phyloP scores from a whole-genome alignment of 202 grass and related monocot species.

The Bolboschoenoplectus hybrid region DNA sequence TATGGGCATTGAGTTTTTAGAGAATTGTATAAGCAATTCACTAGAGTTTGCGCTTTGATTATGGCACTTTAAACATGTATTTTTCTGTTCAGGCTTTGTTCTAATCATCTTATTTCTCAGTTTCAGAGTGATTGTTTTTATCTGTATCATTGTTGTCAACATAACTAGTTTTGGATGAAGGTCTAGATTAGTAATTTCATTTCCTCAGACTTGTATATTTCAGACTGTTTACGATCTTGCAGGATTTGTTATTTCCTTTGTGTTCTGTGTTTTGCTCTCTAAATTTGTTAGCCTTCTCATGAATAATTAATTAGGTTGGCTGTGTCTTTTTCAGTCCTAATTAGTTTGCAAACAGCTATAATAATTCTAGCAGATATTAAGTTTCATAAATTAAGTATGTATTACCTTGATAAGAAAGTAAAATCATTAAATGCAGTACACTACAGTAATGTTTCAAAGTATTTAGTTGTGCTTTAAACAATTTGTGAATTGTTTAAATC shows the following conservation, averaged over 20 bases:
- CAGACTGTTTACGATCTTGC: not conserved
- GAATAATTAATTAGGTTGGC: not conserved
- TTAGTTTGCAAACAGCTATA: not conserved
- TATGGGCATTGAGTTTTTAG: not conserved
- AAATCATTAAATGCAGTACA: not conserved
- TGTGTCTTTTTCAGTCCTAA: not conserved
- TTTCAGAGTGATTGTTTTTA: not conserved
- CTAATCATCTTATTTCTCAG: not conserved
- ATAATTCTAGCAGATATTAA: not conserved
- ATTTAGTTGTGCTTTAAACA: not conserved
- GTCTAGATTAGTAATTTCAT: not conserved
- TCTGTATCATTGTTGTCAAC: not conserved
- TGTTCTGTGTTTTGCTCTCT: not conserved
- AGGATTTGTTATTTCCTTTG: not conserved
- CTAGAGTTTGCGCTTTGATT: constrained; percentile 14
- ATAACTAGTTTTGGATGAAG: not conserved
- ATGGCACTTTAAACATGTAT: not conserved
- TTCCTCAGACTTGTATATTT: not conserved
- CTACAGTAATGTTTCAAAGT: not conserved
- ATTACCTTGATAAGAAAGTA: not conserved
- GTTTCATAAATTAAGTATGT: not conserved
- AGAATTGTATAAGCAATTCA: not conserved
- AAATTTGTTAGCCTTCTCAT: not conserved
- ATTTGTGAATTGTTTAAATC: not conserved
- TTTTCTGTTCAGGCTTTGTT: not conserved